These are phyloP conservation scores for Coemansia sp. DNA, from an alignment of 192 early-diverging fungal species.

Conservation along the genomic window DNA sequence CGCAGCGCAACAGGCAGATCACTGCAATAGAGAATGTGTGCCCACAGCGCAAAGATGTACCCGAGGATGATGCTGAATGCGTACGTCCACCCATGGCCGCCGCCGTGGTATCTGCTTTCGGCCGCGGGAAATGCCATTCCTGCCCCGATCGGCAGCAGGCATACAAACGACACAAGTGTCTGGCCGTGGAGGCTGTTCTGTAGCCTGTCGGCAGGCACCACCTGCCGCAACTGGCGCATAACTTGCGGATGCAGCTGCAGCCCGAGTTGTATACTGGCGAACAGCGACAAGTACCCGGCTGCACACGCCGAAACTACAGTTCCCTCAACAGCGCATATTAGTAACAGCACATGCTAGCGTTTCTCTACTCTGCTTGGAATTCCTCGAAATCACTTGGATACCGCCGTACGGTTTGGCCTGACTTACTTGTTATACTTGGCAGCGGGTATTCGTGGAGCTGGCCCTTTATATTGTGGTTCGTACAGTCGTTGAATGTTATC, in stretches of 20 bases:
- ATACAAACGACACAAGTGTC: slow-evolving; percentile 36
- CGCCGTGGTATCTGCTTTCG: slow-evolving; percentile 36
- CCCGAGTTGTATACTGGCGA: slow-evolving; percentile 43
- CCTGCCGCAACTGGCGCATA: slow-evolving; percentile 20
- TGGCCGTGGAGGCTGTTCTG: slow-evolving; percentile 32
- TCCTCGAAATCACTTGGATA: too few relatives aligned
- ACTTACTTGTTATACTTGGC: slow-evolving; percentile 27
- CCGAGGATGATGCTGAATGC: slow-evolving; percentile 31
- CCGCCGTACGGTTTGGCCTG: too few relatives aligned
- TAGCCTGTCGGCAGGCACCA: slow-evolving; percentile 6
- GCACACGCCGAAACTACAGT: slow-evolving; percentile 26
- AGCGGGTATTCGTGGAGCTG: slow-evolving; percentile 23
- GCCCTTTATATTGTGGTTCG: slow-evolving; percentile 6
- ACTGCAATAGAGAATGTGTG: slow-evolving; percentile 38
- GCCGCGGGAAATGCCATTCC: slow-evolving; percentile 40
- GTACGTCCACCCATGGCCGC: slow-evolving; percentile 44
- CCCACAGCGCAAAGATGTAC: slow-evolving; percentile 37
- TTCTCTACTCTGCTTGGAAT: too few relatives aligned
- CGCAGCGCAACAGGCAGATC: slow-evolving; percentile 23
- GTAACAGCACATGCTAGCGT: neutral
- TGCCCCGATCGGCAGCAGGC: slow-evolving; percentile 35
- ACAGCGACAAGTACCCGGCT: slow-evolving; percentile 44
- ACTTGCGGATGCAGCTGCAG: slow-evolving; percentile 38
- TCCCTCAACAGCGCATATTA: neutral
- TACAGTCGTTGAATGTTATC: slow-evolving; percentile 27